Conservation (phyloP, 345 rosid species). For the Lepidium africanum region DNA sequence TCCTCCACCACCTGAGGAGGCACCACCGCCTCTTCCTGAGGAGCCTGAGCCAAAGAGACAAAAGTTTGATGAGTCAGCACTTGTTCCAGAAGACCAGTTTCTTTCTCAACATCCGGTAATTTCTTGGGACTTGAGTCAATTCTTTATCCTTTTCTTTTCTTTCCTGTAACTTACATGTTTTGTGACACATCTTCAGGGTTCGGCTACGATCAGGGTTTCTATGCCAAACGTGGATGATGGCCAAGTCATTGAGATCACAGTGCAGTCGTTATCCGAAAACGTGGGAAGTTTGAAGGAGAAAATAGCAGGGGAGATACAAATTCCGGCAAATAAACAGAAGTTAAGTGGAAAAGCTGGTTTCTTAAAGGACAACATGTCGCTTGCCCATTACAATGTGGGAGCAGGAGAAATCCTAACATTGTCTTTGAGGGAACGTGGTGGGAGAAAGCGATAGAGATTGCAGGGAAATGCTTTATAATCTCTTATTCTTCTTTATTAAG, state of each 20-base stretch:
- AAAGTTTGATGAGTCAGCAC: slow-evolving; percentile 71
- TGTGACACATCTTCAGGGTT: slow-evolving; percentile 37
- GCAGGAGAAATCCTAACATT: slow-evolving; percentile 55
- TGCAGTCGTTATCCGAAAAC: slow-evolving; percentile 68
- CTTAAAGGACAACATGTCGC: slow-evolving; percentile 83
- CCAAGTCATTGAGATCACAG: slow-evolving; percentile 51
- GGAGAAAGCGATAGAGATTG: slow-evolving; percentile 64
- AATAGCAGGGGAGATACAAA: slow-evolving; percentile 81
- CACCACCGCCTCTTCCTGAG: slow-evolving; percentile 95
- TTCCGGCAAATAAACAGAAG: slow-evolving; percentile 83
- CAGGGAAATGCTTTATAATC: slow-evolving; percentile 15
- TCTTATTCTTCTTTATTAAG: slow-evolving; percentile 9
- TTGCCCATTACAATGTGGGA: slow-evolving; percentile 73
- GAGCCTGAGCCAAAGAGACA: slow-evolving; percentile 94
- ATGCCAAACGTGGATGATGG: slow-evolving; percentile 78
- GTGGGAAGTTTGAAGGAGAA: slow-evolving; percentile 87
- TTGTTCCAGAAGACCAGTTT: slow-evolving; percentile 74
- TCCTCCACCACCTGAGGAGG: slow-evolving; percentile 76
- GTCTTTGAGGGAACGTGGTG: slow-evolving; percentile 79
- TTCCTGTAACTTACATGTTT: not conserved
- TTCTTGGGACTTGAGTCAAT: not conserved
- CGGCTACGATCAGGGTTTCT: slow-evolving; percentile 49
- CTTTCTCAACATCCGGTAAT: slow-evolving; percentile 66
- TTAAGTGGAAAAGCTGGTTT: slow-evolving; percentile 86
- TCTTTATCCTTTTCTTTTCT: not conserved